phyloP scores from a whole-genome alignment of 2,329 filamentous ascomycete genomes.

The Colletotrichum euphorbiae region DNA sequence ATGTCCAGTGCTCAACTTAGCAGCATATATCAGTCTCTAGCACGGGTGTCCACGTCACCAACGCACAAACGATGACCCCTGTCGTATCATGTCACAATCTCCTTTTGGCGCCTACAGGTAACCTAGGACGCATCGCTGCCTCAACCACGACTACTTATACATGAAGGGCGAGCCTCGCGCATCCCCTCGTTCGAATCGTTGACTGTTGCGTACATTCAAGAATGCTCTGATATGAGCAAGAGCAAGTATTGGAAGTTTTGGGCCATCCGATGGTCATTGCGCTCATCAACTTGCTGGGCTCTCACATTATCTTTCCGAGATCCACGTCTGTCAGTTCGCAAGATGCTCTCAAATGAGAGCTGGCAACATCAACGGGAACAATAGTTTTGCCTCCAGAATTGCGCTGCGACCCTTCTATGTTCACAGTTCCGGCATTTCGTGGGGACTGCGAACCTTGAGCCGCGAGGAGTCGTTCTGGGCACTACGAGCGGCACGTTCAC shows the following conservation, averaged over 20 bases:
- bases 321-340: background rate
- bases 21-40: slow-evolving; percentile 1
- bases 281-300: too few relatives aligned
- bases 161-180: background rate
- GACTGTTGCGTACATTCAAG: background rate
- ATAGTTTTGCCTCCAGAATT: too few relatives aligned
- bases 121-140: background rate
- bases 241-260: background rate
- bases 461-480: too few relatives aligned
- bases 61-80: background rate
- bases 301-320: background rate
- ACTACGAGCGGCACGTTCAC: too few relatives aligned
- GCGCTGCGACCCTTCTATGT: too few relatives aligned
- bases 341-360: too few relatives aligned
- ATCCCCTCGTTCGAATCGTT: too few relatives aligned
- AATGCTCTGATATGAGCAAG: background rate
- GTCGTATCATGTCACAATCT: background rate
- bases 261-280: background rate
- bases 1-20: slow-evolving; percentile 9
- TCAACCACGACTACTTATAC: background rate
- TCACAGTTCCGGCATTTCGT: too few relatives aligned
- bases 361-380: too few relatives aligned
- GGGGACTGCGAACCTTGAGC: too few relatives aligned
- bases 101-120: background rate
- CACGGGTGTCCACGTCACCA: slow-evolving; percentile 3